Base-by-base conservation (phyloP, 2,329 filamentous ascomycete genomes). In the Chrysoporthe austroafricana region DNA sequence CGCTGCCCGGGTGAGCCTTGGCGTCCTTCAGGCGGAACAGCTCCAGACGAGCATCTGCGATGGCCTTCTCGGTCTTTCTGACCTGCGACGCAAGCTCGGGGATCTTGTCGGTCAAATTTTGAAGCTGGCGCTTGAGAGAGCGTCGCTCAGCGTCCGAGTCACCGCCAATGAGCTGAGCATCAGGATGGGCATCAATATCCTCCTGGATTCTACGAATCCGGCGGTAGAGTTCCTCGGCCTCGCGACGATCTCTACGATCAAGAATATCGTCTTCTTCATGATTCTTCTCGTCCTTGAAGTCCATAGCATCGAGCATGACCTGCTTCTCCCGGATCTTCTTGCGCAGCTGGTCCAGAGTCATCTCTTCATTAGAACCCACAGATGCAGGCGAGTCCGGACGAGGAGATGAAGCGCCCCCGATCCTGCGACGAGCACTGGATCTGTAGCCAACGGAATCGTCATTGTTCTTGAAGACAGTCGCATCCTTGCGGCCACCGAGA, bases 261-360 rank as follows among this genome's bases (percentile, higher is more conserved):
- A 98, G 86, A 21, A 92, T 89, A 73, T 97, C 95, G 71, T 99
- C 95, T 75, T 98, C 92, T 74, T 99, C 96, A 4, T 88, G 87
- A 48, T 90, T 89, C 75, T 92, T 93, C 80, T 98, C 95, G 73
- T 98, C 96, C 71, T 92, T 91, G 78, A 97, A 97, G 76, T 99
- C 96, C 81, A 97, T 95, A 0, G 96, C 96, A 79, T 99, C 95
- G 16, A 99, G 84, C 71, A 99, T 84, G 54, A 99, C 90, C 79
- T 97, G 93, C 80, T 96, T 96, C 83, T 99, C 96, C 66, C 90
- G 90, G 69, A 99, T 93, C 77, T 92, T 93, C 83, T 99, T 99
- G 73, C 88, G 90, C 68, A 99, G 81, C 77, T 98, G 94, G 39
- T 98, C 95, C 39, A 97, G 78, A 4, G 89, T 90, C 72, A 97